phyloP scores from a whole-genome alignment of 2,329 filamentous ascomycete species.

The Graphilbum sp. region DNA sequence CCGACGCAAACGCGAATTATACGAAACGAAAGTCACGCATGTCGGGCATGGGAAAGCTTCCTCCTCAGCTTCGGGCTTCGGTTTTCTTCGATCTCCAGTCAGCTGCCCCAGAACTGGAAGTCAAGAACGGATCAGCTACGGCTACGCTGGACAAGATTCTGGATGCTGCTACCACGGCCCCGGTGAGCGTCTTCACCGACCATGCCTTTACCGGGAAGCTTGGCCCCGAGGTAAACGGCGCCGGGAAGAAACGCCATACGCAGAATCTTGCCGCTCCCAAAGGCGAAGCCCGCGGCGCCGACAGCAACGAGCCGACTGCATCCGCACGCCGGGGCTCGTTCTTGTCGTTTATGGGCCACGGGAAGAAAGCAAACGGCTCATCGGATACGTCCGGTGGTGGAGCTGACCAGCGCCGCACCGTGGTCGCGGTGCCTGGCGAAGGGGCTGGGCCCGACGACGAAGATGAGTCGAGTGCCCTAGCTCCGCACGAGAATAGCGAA shows the following conservation, averaged over 20 bases:
- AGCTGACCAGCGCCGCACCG: no score
- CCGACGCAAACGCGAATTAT: no score
- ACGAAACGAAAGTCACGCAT: conserved; percentile 23
- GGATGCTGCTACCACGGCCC: conserved; percentile 73
- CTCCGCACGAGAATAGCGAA: background rate
- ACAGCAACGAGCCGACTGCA: no score
- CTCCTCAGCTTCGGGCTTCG: conserved; percentile 77
- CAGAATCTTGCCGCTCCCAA: no score
- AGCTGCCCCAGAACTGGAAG: conserved; percentile 31
- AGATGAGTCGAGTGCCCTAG: background rate
- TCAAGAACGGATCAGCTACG: conserved; percentile 68
- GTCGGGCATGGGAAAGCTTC: conserved; percentile 34
- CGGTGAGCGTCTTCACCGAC: conserved; percentile 82
- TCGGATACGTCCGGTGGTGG: no score
- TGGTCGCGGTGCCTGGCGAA: background rate
- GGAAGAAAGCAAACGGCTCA: background rate
- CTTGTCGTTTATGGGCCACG: conserved; percentile 22
- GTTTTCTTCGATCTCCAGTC: conserved; percentile 67
- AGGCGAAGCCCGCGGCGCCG: no score
- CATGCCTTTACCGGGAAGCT: conserved; percentile 67
- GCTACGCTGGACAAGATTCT: conserved; percentile 82
- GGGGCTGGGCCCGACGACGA: background rate
- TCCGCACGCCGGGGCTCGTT: conserved; percentile 24
- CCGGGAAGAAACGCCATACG: conserved; percentile 37
- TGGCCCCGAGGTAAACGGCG: conserved; percentile 59